Evolutionary conservation across 1,284 basidiomycete species (phyloP), one percentile per base, ranked within the genome.

Genomic region (Coniophora puteana): DNA sequence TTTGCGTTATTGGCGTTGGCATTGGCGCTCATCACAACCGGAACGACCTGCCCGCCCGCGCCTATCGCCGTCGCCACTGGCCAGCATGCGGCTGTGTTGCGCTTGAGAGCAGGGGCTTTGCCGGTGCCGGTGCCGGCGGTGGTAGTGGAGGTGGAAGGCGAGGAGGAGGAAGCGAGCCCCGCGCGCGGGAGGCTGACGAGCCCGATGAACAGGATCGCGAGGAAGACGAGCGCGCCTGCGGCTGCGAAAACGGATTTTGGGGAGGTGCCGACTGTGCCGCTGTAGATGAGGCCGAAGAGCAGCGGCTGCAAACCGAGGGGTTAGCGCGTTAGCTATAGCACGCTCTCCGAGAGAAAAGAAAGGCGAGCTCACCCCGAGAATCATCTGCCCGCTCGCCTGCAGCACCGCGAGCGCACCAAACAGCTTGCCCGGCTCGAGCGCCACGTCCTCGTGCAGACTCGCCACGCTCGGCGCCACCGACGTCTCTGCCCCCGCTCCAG

Each of bases 331-430:
- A 16, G 8, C 7, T 17, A 24, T 28, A 32, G 6, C 20, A 14
- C 12, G 22, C 28, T 23, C 8, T 18, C 22, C 25, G 38, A 34
- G 18, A 38, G 43, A 26, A 21, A 14, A 38, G 24, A 37, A 35
- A 45, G 27, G 33, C 35, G 38, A 41, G 68, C 80, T 51, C 53
- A 85, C 83, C 38, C 79, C 82, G 32, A 87, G 54, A 44, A 89
- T 83, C 65, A 76, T 78, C 57, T 79, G 75, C 13, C 80, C 79
- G 4, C 76, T 58, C 1, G 83, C 75, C 45, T 85, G 79, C 49
- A 88, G 53, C 31, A 83, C 70, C 21, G 82, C 76, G 31, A 89
- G 64, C 2, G 83, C 83, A 24, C 82, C 80, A 48, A 89, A 83
- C 23, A 89, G 54, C 48, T 71, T 69, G 1, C 83, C 81, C 4